Evolutionary conservation across 2,329 filamentous ascomycete species (phyloP).

Genomic region (Fusarium sp.): DNA sequence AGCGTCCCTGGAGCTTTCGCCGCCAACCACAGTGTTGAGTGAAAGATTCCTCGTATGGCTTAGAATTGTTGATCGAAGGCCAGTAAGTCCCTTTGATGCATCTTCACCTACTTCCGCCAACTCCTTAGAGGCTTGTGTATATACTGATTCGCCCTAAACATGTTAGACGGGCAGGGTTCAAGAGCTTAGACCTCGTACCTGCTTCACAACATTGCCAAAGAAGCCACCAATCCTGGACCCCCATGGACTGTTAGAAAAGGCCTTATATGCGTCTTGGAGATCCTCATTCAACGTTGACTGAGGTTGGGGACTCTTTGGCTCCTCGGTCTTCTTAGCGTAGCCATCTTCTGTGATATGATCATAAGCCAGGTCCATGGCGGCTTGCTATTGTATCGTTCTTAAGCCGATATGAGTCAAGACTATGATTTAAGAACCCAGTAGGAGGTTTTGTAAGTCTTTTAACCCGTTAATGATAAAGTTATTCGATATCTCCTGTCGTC

Average conservation of each 20-base stretch:
- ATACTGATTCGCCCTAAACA: constrained; percentile 76
- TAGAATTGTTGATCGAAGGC: constrained; percentile 72
- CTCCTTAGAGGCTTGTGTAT: constrained; percentile 88
- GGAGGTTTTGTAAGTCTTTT: not conserved
- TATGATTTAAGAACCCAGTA: not conserved
- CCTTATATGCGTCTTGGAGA: constrained; percentile 94
- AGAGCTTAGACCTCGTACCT: constrained; percentile 62
- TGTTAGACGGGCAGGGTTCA: constrained; percentile 19
- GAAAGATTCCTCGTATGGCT: constrained; percentile 79
- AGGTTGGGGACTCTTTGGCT: constrained; percentile 54
- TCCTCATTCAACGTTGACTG: constrained; percentile 79
- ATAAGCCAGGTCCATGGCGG: constrained; percentile 91
- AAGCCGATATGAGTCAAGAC: not conserved
- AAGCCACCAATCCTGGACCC: constrained; percentile 88
- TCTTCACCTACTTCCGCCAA: constrained; percentile 81
- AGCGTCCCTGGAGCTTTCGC: constrained; percentile 44
- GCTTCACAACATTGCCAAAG: constrained; percentile 91
- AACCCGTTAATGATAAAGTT: constrained; percentile 10
- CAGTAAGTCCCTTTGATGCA: constrained; percentile 82
- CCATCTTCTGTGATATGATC: constrained; percentile 93
- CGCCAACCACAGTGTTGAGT: constrained; percentile 58
- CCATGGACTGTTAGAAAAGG: constrained; percentile 92
- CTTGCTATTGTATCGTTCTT: not conserved
- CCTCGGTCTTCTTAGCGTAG: constrained; percentile 64
- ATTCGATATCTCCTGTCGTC: constrained; percentile 23